A percentile compares a stretch with the other conserved stretches of the same genome.
Conservation (phyloP, 2,329 filamentous ascomycete species). For the Fusarium sp. region DNA sequence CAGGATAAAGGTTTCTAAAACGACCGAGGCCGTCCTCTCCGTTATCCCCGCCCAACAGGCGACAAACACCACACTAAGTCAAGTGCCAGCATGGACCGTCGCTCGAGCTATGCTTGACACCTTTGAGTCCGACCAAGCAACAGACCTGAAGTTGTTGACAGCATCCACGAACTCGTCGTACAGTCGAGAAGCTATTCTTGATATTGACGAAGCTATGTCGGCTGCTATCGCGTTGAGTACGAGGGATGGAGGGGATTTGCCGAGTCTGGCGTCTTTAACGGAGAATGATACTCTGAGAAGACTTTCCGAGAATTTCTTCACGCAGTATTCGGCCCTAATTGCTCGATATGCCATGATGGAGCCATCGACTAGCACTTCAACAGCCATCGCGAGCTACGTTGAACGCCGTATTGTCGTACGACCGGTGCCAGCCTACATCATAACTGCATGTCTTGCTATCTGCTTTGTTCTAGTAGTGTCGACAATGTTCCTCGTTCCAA, state of each 20-base stretch:
- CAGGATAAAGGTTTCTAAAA: constrained; percentile 28
- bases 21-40: constrained; percentile 24
- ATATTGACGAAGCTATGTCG: constrained; percentile 47
- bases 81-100: constrained; percentile 35
- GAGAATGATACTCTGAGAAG: constrained; percentile 36
- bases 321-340: constrained; percentile 48
- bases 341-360: constrained; percentile 46
- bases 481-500: constrained; percentile 39
- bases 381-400: constrained; percentile 39
- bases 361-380: constrained; percentile 19
- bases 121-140: constrained; percentile 8
- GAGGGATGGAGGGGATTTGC: constrained; percentile 28
- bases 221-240: constrained; percentile 44
- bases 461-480: constrained; percentile 38
- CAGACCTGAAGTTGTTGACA: constrained; percentile 4
- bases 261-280: constrained; percentile 38
- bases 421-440: constrained; percentile 44
- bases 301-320: constrained; percentile 46
- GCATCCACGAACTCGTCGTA: constrained; percentile 28
- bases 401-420: constrained; percentile 46
- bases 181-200: constrained; percentile 36
- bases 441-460: constrained; percentile 43
- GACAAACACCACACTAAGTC: constrained; percentile 28
- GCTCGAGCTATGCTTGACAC: constrained; percentile 34
- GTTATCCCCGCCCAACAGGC: neutral